Evolutionary conservation across 139 green algal genomes (phyloP).

Genomic region (Tetradesmus lagerheimii): DNA sequence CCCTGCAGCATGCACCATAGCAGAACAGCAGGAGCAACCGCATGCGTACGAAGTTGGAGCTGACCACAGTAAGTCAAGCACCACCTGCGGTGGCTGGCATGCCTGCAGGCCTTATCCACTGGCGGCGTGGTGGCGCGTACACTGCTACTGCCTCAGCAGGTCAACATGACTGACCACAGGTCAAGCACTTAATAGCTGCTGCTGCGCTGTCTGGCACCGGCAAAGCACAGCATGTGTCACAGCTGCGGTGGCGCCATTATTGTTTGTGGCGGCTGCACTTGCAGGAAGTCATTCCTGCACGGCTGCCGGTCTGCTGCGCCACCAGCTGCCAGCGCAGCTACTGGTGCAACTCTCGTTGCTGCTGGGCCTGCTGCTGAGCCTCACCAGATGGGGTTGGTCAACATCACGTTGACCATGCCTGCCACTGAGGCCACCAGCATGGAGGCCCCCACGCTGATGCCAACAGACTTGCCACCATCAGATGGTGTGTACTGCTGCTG

Average conservation of each 20-base stretch:
- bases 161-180: no score
- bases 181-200: no score
- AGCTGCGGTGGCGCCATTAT: not conserved
- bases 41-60: not conserved
- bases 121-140: no score
- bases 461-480: conserved; percentile 42
- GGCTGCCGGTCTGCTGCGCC: no score
- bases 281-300: not conserved
- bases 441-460: conserved; percentile 77
- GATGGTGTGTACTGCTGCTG: conserved; percentile 17
- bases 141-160: no score
- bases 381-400: conserved; percentile 82
- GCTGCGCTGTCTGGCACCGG: not conserved
- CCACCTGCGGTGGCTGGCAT: not conserved
- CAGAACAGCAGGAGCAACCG: no score
- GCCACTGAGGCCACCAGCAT: conserved; percentile 83
- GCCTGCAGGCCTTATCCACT: not conserved
- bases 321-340: no score
- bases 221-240: not conserved
- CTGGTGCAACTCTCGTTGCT: not conserved
- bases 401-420: conserved; percentile 87
- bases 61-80: not conserved
- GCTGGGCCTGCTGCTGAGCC: not conserved
- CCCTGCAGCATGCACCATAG: conserved; percentile 53
- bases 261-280: not conserved